Percentiles rank a stretch among this genome's conserved stretches.
Evolutionary conservation across 768 basidiomycete species (phyloP).

Genomic region (Mycena metata): DNA sequence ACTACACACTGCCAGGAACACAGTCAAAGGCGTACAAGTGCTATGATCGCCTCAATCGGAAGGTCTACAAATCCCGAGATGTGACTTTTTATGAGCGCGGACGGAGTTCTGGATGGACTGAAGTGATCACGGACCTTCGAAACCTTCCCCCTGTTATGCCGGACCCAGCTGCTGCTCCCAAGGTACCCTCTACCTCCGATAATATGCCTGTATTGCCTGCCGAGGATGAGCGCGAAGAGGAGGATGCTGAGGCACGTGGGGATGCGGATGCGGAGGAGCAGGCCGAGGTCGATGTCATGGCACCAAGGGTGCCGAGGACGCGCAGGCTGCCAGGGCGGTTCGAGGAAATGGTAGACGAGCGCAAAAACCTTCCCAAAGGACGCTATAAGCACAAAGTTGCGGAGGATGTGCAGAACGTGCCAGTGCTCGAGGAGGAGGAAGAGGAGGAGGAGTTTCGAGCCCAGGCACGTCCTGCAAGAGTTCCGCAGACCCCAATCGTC

Average conservation of each 20-base stretch:
- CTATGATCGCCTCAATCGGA: not conserved
- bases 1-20: conserved; percentile 12
- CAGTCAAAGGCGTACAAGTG: conserved; percentile 22
- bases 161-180: not conserved
- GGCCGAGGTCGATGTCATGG: not conserved
- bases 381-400: conserved; percentile 4
- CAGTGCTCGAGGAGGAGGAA: conserved; percentile 23
- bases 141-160: conserved; percentile 11
- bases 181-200: conserved; percentile 8
- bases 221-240: not conserved
- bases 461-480: not conserved
- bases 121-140: conserved; percentile 22
- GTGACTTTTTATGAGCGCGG: conserved; percentile 12
- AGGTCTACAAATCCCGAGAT: conserved; percentile 14
- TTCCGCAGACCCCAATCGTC: not conserved
- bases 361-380: conserved; percentile 2
- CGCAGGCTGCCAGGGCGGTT: not conserved
- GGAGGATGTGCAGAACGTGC: not conserved
- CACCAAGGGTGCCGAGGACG: not conserved
- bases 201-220: not conserved
- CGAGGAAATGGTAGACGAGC: conserved; percentile 9
- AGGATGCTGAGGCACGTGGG: not conserved
- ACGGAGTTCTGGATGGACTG: conserved; percentile 11
- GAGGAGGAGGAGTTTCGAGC: conserved; percentile 15
- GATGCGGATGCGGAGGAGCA: not conserved